Evolutionary conservation across 768 basidiomycete genomes (phyloP), one percentile per base, ranked within the genome.

Genomic region (Agaricus subrufescens): DNA sequence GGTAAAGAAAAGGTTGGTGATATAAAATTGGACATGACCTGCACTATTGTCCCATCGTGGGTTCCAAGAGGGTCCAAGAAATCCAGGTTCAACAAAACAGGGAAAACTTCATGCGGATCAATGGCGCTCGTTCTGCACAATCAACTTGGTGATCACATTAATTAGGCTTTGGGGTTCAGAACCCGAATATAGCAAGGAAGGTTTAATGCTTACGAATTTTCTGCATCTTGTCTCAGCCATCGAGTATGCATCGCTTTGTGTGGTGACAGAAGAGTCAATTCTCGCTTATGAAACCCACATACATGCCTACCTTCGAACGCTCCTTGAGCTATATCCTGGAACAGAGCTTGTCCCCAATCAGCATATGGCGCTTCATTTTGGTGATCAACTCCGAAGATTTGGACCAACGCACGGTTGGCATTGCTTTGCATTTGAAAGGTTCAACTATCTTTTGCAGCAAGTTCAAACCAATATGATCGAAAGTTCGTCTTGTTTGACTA

Each of bases 311-410:
- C 65, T 78, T 1, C 30, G 31, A 0, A 62, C 59, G 1, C 26
- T 77, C 3, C 50, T 59, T 0, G 46, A 58, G 0, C 63, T 78
- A 0, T 79, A 65, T 56, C 69, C 67, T 0, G 62, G 63, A 10
- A 56, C 59, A 4, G 44, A 46, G 1, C 52, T 77, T 19, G 58
- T 57, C 1, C 68, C 72, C 0, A 73, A 75, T 43, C 75, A 78
- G 6, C 79, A 79, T 57, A 48, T 74, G 3, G 56, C 72, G 0
- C 59, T 80, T 15, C 77, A 79, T 60, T 59, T 76, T 27, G 58
- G 60, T 0, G 54, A 66, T 3, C 62, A 65, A 23, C 57, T 79
- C 2, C 52, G 54, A 1, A 52, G 61, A 1, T 73, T 72, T 58
- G 73, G 75, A 1, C 74, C 75, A 0, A 64, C 63, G 7, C 74